A percentile compares a stretch with the other conserved stretches of the same genome.
Evolutionary conservation across 441 rosid genomes (phyloP).

Genomic region (Aquilaria agallochum): DNA sequence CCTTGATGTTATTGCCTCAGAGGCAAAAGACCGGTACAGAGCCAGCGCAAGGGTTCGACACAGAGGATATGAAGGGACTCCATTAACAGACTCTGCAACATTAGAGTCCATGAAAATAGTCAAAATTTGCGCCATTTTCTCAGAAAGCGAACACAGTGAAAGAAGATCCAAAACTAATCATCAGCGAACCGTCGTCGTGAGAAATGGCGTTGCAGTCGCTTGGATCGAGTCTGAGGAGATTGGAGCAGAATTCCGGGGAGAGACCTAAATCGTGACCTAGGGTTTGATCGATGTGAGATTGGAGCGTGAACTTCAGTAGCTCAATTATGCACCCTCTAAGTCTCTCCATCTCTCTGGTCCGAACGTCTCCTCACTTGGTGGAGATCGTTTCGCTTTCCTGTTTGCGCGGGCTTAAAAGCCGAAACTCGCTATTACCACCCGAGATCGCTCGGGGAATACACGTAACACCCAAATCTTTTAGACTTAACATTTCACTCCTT

Average conservation of each 20-base stretch:
- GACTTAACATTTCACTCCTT: too few species aligned
- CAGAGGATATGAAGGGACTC: conserved; percentile 51
- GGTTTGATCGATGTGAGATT: conserved; percentile 29
- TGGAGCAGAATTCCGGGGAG: conserved; percentile 47
- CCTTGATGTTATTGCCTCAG: conserved; percentile 24
- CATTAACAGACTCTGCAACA: conserved; percentile 23
- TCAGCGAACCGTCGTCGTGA: not conserved
- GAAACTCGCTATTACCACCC: too few species aligned
- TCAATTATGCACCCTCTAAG: conserved; percentile 40
- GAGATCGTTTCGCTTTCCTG: too few species aligned
- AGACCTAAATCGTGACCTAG: conserved; percentile 38
- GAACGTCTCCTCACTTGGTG: too few species aligned
- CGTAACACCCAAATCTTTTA: too few species aligned
- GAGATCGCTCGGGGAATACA: too few species aligned
- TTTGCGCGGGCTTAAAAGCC: too few species aligned
- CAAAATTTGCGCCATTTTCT: not conserved
- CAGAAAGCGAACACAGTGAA: not conserved
- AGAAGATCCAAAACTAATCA: not conserved
- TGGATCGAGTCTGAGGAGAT: conserved; percentile 39
- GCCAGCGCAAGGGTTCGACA: conserved; percentile 52
- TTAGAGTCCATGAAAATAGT: conserved; percentile 6
- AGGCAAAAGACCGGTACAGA: conserved; percentile 36
- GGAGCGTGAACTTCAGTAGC: conserved; percentile 47
- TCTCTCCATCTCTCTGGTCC: conserved; percentile 26
- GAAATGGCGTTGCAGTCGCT: conserved; percentile 9